Evolutionary conservation across 345 rosid species (phyloP).

Genomic region (Gossypium herbaceum): DNA sequence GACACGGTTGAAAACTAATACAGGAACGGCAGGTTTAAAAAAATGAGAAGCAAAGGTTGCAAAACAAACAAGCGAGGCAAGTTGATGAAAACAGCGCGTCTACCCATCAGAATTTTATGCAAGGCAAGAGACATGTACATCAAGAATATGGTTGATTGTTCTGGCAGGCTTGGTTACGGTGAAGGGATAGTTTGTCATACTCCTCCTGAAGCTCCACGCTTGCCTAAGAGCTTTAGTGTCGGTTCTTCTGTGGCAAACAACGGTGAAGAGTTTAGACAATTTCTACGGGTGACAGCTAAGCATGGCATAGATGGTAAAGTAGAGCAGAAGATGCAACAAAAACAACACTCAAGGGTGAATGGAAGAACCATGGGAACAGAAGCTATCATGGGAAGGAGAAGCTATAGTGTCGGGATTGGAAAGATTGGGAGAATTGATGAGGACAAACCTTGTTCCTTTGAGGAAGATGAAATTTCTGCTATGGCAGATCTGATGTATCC

Average conservation of each 20-base stretch:
- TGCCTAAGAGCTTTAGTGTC: slow-evolving; percentile 33
- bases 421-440: slow-evolving; percentile 50
- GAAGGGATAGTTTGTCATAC: slow-evolving; percentile 18
- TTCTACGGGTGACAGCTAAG: slow-evolving; percentile 18
- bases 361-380: neutral
- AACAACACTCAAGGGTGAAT: neutral
- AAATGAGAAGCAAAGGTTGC: slow-evolving; percentile 21
- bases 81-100: slow-evolving; percentile 15
- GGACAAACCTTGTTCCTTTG: slow-evolving; percentile 37
- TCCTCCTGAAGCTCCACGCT: neutral
- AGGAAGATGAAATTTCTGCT: slow-evolving; percentile 22
- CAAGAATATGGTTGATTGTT: slow-evolving; percentile 26
- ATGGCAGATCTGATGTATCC: slow-evolving; percentile 9
- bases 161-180: slow-evolving; percentile 18
- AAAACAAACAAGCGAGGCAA: slow-evolving; percentile 21
- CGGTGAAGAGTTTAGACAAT: slow-evolving; percentile 21
- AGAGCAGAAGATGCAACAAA: neutral
- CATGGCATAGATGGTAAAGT: slow-evolving; percentile 9
- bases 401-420: slow-evolving; percentile 47
- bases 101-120: slow-evolving; percentile 31
- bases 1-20: no score
- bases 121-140: slow-evolving; percentile 36
- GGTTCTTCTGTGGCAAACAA: slow-evolving; percentile 18
- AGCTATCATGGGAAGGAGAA: slow-evolving; percentile 22
- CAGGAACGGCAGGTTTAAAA: neutral